These are phyloP conservation scores for Boletus subcaerulescens DNA, from an alignment of 768 basidiomycete genomes.

Conservation along the genomic window DNA sequence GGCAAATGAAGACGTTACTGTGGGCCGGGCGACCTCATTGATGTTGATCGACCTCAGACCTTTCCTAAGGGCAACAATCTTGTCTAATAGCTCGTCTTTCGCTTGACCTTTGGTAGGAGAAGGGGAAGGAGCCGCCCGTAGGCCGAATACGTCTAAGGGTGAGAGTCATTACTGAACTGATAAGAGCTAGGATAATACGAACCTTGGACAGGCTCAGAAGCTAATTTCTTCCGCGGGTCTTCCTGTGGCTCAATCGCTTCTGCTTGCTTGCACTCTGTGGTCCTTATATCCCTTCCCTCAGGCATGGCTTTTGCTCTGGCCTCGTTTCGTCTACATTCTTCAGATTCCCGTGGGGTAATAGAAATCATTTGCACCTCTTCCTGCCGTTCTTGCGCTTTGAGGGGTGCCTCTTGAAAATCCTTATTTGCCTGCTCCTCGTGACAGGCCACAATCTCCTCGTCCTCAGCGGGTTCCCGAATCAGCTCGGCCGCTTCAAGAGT, in stretches of 20 bases:
- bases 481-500: slow-evolving; percentile 2
- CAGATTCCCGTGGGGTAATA: not conserved
- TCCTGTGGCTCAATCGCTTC: not conserved
- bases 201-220: slow-evolving; percentile 19
- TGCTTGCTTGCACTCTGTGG: not conserved
- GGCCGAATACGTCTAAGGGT: slow-evolving; percentile 57
- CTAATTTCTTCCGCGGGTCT: not conserved
- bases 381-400: not conserved
- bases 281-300: not conserved
- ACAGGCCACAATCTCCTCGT: slow-evolving; percentile 29
- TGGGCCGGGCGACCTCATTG: slow-evolving; percentile 49
- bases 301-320: not conserved
- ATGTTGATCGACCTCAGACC: slow-evolving; percentile 61
- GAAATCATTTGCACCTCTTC: not conserved
- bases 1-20: slow-evolving; percentile 29
- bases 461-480: slow-evolving; percentile 13
- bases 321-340: not conserved
- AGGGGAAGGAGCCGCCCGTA: slow-evolving; percentile 36
- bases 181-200: not conserved
- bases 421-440: slow-evolving; percentile 11
- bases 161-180: slow-evolving; percentile 3
- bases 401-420: not conserved
- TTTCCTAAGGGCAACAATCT: slow-evolving; percentile 54
- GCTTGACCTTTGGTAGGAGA: slow-evolving; percentile 37
- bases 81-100: slow-evolving; percentile 44